A percentile compares a stretch with the other conserved stretches of the same genome.
Conservation (phyloP, 2,329 filamentous ascomycete genomes). For the Aureobasidium sp. region DNA sequence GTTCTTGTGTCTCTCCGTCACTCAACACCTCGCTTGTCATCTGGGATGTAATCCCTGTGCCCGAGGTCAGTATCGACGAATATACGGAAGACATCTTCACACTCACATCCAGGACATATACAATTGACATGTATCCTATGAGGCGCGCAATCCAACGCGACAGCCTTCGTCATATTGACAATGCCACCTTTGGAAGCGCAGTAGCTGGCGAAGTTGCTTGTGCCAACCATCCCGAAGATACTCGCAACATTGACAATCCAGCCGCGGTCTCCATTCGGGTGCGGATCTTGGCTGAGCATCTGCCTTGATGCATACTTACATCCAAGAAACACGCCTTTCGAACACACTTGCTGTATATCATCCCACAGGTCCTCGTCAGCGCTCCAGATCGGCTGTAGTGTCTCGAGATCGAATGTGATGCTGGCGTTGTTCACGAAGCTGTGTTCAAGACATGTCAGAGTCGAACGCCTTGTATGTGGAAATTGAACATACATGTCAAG, state of each 20-base stretch:
- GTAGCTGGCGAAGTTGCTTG: constrained; percentile 32
- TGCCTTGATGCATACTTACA: constrained; percentile 33
- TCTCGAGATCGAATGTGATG: constrained; percentile 27
- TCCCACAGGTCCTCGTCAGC: constrained; percentile 33
- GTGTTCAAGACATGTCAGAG: background rate
- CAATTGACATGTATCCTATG: constrained; percentile 38
- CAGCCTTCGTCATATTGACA: constrained; percentile 39
- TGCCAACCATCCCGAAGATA: constrained; percentile 29
- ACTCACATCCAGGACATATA: constrained; percentile 38
- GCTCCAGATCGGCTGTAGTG: constrained; percentile 11
- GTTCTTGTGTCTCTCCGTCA: constrained; percentile 23
- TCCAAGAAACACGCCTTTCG: constrained; percentile 34
- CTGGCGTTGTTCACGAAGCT: constrained; percentile 33
- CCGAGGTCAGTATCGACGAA: background rate
- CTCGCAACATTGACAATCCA: constrained; percentile 36
- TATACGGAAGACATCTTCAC: background rate
- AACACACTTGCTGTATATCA: constrained; percentile 32
- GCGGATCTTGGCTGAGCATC: constrained; percentile 31
- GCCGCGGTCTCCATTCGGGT: constrained; percentile 26
- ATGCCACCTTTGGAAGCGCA: constrained; percentile 44
- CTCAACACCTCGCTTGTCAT: constrained; percentile 22
- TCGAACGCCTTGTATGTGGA: background rate
- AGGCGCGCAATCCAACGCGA: constrained; percentile 39
- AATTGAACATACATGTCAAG: constrained; percentile 13
- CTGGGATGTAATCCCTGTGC: constrained; percentile 2